These are phyloP conservation scores for Abrus pulchellus DNA, from an alignment of 306 rosid species.

Conservation along the genomic window DNA sequence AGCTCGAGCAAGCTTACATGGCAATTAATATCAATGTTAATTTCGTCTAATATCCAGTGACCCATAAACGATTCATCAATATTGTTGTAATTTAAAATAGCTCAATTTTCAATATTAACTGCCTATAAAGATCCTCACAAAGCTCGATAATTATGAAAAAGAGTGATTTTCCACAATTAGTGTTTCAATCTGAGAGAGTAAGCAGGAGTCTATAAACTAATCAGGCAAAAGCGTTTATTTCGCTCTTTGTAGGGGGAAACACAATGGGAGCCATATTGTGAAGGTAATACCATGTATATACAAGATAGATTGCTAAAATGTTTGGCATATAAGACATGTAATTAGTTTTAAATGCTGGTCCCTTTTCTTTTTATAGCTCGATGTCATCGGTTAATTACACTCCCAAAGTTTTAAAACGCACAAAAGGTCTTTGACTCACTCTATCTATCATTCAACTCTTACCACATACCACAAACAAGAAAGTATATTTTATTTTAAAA, in stretches of 20 bases:
- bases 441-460: not conserved
- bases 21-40: slow-evolving; percentile 5
- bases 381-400: not conserved
- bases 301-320: not conserved
- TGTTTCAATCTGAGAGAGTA: not conserved
- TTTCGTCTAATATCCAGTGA: not conserved
- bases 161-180: slow-evolving; percentile 11
- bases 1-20: not conserved
- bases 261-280: not conserved
- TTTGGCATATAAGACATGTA: slow-evolving; percentile 12
- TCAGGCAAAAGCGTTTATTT: slow-evolving; percentile 12
- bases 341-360: slow-evolving; percentile 17
- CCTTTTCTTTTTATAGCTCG: not conserved
- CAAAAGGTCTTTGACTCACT: not conserved
- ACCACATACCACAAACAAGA: not conserved
- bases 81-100: slow-evolving; percentile 3
- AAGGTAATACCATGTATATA: not conserved
- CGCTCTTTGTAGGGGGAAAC: slow-evolving; percentile 18
- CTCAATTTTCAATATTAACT: slow-evolving; percentile 10
- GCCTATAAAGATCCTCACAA: not conserved
- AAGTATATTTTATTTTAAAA: not conserved
- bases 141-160: slow-evolving; percentile 6
- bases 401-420: slow-evolving; percentile 12
- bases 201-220: not conserved
- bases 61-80: not conserved